These are phyloP conservation scores for Amanita inopinata DNA, from an alignment of 768 basidiomycete species.

Conservation along the genomic window DNA sequence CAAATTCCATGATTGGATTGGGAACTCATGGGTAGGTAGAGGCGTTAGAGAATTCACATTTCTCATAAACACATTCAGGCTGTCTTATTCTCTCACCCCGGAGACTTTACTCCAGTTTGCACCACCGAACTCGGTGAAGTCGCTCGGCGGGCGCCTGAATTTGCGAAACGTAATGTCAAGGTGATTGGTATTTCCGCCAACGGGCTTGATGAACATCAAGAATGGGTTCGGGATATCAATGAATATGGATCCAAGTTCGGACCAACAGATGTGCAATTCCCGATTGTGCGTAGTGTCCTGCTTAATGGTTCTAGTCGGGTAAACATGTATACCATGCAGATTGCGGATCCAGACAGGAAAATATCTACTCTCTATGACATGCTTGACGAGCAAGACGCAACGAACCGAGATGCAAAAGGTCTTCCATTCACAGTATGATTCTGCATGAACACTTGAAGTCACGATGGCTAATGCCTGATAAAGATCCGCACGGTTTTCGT, in stretches of 20 bases:
- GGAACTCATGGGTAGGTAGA: conserved; percentile 69
- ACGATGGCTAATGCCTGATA: too few species aligned
- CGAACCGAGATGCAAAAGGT: conserved; percentile 78
- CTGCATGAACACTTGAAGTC: too few species aligned
- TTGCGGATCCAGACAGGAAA: conserved; percentile 84
- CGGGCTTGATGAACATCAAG: conserved; percentile 70
- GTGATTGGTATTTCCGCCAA: conserved; percentile 93
- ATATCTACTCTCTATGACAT: conserved; percentile 88
- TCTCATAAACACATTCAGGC: conserved; percentile 33
- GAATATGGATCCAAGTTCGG: conserved; percentile 60
- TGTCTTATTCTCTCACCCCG: conserved; percentile 91
- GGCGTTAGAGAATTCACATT: conserved; percentile 6
- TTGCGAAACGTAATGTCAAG: conserved; percentile 82
- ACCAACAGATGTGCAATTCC: conserved; percentile 77
- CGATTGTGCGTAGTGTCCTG: conserved; percentile 76
- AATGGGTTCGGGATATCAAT: conserved; percentile 87
- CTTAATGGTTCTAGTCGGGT: too few species aligned
- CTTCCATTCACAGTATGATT: conserved; percentile 80
- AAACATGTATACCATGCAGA: conserved; percentile 44
- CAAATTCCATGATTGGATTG: conserved; percentile 91
- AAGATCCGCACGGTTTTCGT: conserved; percentile 96
- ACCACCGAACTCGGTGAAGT: conserved; percentile 98
- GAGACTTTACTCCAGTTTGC: conserved; percentile 88
- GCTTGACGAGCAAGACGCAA: conserved; percentile 92
- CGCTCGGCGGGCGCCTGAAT: conserved; percentile 78